phyloP scores from a whole-genome alignment of 208 protist species.

The Wallacemonas rigidus region DNA sequence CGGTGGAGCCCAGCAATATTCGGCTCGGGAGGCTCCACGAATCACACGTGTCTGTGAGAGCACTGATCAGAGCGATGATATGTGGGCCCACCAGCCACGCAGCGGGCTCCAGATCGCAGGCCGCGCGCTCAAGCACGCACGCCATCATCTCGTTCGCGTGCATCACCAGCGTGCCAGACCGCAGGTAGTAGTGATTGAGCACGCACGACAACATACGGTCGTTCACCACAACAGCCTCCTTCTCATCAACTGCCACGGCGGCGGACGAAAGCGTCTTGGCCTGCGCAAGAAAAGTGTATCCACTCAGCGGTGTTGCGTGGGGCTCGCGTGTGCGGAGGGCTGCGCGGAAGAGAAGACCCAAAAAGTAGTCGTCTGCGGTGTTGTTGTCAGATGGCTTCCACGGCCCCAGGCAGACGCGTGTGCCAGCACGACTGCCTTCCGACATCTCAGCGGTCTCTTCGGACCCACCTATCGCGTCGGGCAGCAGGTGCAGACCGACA shows the following conservation, averaged over 20 bases:
- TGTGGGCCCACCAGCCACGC: neutral
- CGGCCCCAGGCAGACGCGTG: neutral
- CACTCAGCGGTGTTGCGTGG: neutral
- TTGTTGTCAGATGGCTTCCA: neutral
- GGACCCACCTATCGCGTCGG: neutral
- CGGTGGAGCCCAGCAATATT: neutral
- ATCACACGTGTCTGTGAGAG: neutral
- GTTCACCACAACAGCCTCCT: neutral
- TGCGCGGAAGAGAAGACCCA: neutral
- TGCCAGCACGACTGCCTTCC: neutral
- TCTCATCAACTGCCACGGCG: neutral
- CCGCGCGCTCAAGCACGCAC: neutral
- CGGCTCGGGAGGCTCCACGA: neutral
- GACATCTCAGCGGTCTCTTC: no score
- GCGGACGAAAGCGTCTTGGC: neutral
- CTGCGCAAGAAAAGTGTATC: neutral
- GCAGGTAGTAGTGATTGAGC: neutral
- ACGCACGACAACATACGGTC: neutral
- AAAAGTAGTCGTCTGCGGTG: neutral
- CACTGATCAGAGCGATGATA: neutral
- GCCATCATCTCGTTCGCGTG: conserved; percentile 6
- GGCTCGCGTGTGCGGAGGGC: neutral
- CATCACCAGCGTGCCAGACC: neutral
- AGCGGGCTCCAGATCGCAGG: neutral
- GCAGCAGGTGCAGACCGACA: neutral